phyloP scores from a whole-genome alignment of 441 rosid genomes.

The Rhodomyrtus psidioides region DNA sequence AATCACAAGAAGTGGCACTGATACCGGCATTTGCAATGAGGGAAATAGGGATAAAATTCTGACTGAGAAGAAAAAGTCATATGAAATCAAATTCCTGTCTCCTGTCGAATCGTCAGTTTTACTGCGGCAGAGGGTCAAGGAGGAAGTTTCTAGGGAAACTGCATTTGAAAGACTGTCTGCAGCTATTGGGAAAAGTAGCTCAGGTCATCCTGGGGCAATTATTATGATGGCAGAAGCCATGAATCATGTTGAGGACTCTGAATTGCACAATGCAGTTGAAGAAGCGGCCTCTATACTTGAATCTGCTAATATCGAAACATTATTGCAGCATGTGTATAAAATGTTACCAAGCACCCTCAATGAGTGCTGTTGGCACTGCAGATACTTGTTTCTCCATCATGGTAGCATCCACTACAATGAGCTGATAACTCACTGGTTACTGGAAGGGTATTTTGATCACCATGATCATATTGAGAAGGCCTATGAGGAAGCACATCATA shows the following conservation, averaged over 20 bases:
- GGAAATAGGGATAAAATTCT: neutral
- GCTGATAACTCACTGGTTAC: conserved; percentile 52
- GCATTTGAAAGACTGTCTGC: neutral
- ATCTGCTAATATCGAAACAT: neutral
- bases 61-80: neutral
- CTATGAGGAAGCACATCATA: conserved; percentile 30
- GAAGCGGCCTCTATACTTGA: conserved; percentile 3
- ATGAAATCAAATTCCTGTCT: neutral
- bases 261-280: conserved; percentile 12
- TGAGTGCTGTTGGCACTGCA: conserved; percentile 48
- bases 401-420: conserved; percentile 38
- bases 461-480: conserved; percentile 26
- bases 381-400: conserved; percentile 24
- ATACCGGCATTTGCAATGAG: neutral
- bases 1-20: neutral
- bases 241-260: neutral
- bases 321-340: conserved; percentile 8
- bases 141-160: neutral
- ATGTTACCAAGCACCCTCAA: conserved; percentile 4
- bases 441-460: conserved; percentile 46
- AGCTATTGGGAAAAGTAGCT: neutral
- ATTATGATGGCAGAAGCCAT: conserved; percentile 29
- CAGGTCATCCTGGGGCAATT: conserved; percentile 23
- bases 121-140: neutral
- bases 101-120: neutral